Percentiles rank a stretch among this genome's conserved stretches.
Conservation (phyloP, 345 rosid genomes). For the Carallia brachiata region DNA sequence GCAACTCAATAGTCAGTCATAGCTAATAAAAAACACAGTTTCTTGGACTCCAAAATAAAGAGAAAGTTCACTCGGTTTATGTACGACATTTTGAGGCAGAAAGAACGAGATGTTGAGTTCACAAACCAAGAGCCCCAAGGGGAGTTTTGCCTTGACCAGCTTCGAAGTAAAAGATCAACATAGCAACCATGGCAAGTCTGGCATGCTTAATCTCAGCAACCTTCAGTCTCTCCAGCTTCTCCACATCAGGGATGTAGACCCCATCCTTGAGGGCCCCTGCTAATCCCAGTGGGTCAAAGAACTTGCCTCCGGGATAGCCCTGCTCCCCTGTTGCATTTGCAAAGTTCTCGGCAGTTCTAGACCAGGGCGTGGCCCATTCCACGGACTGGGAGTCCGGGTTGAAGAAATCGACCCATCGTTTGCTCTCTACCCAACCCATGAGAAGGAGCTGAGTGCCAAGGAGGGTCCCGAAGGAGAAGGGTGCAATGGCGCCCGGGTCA, state of each 20-base stretch:
- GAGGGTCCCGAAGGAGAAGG: constrained; percentile 84
- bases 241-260: constrained; percentile 65
- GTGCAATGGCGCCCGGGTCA: constrained; percentile 80
- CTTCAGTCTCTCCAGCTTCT: constrained; percentile 84
- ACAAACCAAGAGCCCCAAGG: constrained; percentile 91
- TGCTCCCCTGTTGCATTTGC: constrained; percentile 86
- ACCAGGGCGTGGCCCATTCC: constrained; percentile 99
- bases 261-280: constrained; percentile 72
- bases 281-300: constrained; percentile 78
- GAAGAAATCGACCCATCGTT: constrained; percentile 98
- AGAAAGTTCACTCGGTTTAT: too few species aligned
- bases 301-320: constrained; percentile 96
- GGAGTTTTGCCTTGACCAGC: constrained; percentile 99
- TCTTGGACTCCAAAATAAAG: background rate
- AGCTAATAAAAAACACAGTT: too few species aligned
- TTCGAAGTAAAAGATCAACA: constrained; percentile 93
- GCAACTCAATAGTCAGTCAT: background rate
- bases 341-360: constrained; percentile 81
- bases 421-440: constrained; percentile 99
- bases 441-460: constrained; percentile 87
- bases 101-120: constrained; percentile 6
- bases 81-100: too few species aligned
- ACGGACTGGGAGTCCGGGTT: constrained; percentile 89
- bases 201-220: constrained; percentile 97
- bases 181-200: constrained; percentile 89